Base-by-base conservation (phyloP, 345 rosid genomes). In the Camelina hispida region DNA sequence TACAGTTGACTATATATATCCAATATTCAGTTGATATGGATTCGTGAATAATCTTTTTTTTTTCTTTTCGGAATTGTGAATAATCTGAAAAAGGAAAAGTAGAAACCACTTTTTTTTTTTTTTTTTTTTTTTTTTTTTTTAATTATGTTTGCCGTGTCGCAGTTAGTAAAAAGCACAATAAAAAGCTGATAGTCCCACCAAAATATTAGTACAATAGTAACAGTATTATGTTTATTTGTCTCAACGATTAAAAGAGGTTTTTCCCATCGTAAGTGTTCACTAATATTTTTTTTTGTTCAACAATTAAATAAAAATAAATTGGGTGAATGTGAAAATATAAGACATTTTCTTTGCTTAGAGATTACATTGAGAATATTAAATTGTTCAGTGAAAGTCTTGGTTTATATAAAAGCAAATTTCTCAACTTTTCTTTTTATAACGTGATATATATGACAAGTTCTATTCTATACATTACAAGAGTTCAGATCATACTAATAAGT, bases 151-250 rank as follows among this genome's bases (percentile, higher is more conserved):
- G 80, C 53, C 38, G 75, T 51, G 74, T 74, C 72, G 82, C 7
- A 7, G n/a, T 42, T 43, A 51, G 79, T 81, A 67, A 76, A 82
- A 80, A 74, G 79, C 70, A 75, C 68, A 79, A 79, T 84, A 82
- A 82, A 81, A 8, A 77, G 62, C 68, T 47, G 48, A 71, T 71
- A 80, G 90, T 52, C 89, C 95, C 90, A 74, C 84, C 16, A 57
- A 17, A 28, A 28, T 28, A 28, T 28, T 28, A 28, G 30, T 28
- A 28, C 30, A 28, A 3, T 0, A 28, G 25, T 23, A 23, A 23
- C 25, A 23, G 25, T 23, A 23, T 23, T 23, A 35, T 73, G 82
- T 34, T 34, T 34, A 34, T 34, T 34, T 34, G 37, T 34, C 37
- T 6, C 8, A 34, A 34, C 37, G 37, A 35, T 35, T 7, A 35